phyloP scores from a whole-genome alignment of 805 yeast species.

The Candida adriatica region DNA sequence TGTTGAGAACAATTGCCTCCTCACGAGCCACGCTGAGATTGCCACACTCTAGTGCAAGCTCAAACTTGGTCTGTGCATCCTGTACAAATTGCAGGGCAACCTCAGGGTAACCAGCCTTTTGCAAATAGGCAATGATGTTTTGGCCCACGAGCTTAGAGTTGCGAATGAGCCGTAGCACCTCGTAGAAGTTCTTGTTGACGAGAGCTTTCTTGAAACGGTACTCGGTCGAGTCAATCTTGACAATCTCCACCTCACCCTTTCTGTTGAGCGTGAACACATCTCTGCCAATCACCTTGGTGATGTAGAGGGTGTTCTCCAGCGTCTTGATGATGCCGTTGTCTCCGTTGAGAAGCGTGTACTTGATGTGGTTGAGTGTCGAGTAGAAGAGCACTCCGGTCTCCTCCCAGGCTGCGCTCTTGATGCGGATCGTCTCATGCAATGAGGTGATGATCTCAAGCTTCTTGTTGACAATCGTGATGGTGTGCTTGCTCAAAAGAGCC shows the following conservation, averaged over 20 bases:
- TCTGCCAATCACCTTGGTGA: conserved; percentile 62
- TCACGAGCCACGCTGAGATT: conserved; percentile 79
- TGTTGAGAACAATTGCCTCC: conserved; percentile 77
- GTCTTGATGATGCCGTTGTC: conserved; percentile 94
- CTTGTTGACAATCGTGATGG: conserved; percentile 80
- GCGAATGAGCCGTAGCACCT: conserved; percentile 83
- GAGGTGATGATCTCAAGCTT: conserved; percentile 72
- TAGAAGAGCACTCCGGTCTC: conserved; percentile 86
- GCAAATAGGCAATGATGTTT: conserved; percentile 90
- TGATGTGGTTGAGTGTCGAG: conserved; percentile 92
- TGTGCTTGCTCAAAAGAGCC: conserved; percentile 87
- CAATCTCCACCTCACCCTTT: conserved; percentile 71
- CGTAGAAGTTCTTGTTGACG: conserved; percentile 82
- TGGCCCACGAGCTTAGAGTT: conserved; percentile 93
- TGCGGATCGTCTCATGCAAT: conserved; percentile 93
- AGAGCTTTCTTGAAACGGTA: conserved; percentile 92
- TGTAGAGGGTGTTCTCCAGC: conserved; percentile 79
- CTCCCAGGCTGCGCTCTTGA: conserved; percentile 97
- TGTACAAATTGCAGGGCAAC: conserved; percentile 95
- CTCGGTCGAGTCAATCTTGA: conserved; percentile 91
- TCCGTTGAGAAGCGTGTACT: conserved; percentile 88
- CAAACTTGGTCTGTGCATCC: conserved; percentile 94
- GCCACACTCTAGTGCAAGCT: conserved; percentile 90
- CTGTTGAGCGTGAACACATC: conserved; percentile 79
- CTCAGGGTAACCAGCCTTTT: conserved; percentile 94